phyloP scores from a whole-genome alignment of 2,329 filamentous ascomycete genomes.

The Emergomyces orientalis region DNA sequence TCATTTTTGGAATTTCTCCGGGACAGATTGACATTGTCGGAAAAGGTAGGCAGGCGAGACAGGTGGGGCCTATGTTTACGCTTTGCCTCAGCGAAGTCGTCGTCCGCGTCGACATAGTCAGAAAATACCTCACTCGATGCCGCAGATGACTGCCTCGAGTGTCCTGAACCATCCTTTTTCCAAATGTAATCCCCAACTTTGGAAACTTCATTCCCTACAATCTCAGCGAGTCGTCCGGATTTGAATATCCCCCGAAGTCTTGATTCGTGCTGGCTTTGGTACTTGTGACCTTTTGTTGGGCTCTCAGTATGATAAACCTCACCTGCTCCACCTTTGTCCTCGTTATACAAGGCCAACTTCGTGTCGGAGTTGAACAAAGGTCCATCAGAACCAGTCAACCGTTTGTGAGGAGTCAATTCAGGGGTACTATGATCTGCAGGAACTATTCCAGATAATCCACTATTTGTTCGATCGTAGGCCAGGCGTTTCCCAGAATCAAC shows the following conservation, averaged over 20 bases:
- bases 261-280: constrained; percentile 39
- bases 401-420: neutral
- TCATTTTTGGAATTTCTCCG: constrained; percentile 28
- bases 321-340: neutral
- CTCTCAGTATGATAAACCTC: constrained; percentile 8
- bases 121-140: constrained; percentile 36
- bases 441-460: neutral
- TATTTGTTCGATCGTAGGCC: neutral
- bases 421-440: neutral
- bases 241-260: constrained; percentile 69
- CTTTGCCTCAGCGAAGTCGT: constrained; percentile 29
- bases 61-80: constrained; percentile 23
- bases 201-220: constrained; percentile 57
- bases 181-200: constrained; percentile 53
- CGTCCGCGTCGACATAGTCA: constrained; percentile 41
- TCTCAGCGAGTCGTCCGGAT: constrained; percentile 61
- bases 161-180: constrained; percentile 43
- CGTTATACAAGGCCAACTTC: neutral
- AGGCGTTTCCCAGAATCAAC: neutral
- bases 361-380: neutral
- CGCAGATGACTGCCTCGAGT: constrained; percentile 37
- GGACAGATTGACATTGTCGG: constrained; percentile 28
- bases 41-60: constrained; percentile 26
- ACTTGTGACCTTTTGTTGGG: constrained; percentile 21
- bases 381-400: neutral